Percentiles rank a stretch among this genome's conserved stretches.
Evolutionary conservation across 306 rosid genomes (phyloP).

Genomic region (Cucumis cinereus): DNA sequence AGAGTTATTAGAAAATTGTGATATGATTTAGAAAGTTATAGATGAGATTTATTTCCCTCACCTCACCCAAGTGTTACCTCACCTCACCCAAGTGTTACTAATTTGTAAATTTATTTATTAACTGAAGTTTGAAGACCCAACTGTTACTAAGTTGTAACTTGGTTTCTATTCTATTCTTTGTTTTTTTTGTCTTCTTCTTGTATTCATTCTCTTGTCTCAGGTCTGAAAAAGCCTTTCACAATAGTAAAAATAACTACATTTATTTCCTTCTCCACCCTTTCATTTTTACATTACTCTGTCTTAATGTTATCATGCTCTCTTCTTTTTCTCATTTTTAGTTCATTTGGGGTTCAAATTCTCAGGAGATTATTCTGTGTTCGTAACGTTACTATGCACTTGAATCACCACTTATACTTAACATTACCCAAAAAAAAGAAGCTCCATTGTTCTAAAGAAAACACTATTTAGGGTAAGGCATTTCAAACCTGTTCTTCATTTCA

Average conservation of each 20-base stretch:
- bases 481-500: neutral
- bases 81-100: constrained; percentile 14
- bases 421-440: neutral
- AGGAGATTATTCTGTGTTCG: neutral
- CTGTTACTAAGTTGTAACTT: constrained; percentile 4
- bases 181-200: neutral
- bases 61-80: constrained; percentile 12
- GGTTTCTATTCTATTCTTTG: constrained; percentile 4
- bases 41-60: constrained; percentile 18
- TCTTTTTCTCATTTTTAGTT: neutral
- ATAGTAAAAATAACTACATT: neutral
- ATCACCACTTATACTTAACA: neutral
- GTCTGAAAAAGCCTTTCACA: neutral
- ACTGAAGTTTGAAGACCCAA: constrained; percentile 11
- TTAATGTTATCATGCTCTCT: neutral
- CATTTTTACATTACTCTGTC: neutral
- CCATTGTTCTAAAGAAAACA: neutral
- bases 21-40: constrained; percentile 17
- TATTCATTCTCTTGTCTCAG: neutral
- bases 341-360: neutral
- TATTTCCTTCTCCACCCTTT: neutral
- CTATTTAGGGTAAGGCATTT: neutral
- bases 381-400: neutral
- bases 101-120: constrained; percentile 30
- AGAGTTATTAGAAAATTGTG: constrained; percentile 16